Evolutionary conservation across 148 eudicot species (phyloP).

Genomic region (Heliosperma pusillum): DNA sequence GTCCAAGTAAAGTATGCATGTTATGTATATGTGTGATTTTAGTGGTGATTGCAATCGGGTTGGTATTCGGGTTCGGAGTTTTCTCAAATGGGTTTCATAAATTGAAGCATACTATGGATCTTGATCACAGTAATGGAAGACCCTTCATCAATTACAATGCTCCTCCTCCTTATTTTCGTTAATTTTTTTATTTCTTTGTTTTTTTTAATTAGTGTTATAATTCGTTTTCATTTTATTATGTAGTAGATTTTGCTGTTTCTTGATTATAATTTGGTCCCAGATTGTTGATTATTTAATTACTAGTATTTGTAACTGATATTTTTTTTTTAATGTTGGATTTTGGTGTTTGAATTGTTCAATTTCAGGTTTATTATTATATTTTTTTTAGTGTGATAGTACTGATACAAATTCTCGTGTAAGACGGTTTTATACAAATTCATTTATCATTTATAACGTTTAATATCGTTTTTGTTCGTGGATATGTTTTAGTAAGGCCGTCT

Average conservation of each 20-base stretch:
- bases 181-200: not conserved
- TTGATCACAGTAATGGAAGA: not conserved
- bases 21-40: not conserved
- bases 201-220: not conserved
- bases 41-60: not conserved
- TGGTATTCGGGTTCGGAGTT: slow-evolving; percentile 6
- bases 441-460: too few relatives aligned
- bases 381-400: too few relatives aligned
- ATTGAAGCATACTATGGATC: slow-evolving; percentile 8
- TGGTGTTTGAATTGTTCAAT: too few relatives aligned
- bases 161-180: slow-evolving; percentile 1
- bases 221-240: not conserved
- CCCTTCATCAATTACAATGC: not conserved
- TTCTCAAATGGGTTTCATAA: slow-evolving; percentile 5
- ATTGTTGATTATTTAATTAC: not conserved
- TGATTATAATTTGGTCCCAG: not conserved
- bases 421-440: too few relatives aligned
- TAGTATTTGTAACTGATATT: not conserved
- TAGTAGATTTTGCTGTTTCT: not conserved
- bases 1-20: not conserved
- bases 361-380: too few relatives aligned
- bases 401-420: too few relatives aligned
- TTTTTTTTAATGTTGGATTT: not conserved
- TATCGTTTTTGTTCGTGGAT: too few relatives aligned
- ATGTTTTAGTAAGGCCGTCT: too few relatives aligned